Evolutionary conservation across 2,329 filamentous ascomycete species (phyloP), one percentile per base, ranked within the genome.

Genomic region (Neonectria magnoliae): DNA sequence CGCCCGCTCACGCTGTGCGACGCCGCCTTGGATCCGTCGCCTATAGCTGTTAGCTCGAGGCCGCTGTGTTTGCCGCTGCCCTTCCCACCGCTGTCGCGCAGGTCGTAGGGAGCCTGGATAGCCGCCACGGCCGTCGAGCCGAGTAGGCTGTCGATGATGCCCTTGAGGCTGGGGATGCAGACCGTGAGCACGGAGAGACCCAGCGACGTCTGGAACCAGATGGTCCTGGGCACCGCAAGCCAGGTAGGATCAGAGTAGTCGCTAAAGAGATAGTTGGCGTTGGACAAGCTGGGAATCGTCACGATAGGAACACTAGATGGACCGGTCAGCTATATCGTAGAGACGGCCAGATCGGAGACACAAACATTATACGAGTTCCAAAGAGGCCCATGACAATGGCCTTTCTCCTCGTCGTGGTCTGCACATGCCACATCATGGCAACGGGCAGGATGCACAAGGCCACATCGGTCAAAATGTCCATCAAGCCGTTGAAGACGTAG

Each of bases 341-440:
- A 13, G 9, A 3, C 14, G 10, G 2, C 10, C 2, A 8, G 36
- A 10, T 5, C 6, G 22, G 29, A 13, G n/a, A 44, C 2, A 67
- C 64, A 29, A 42, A 68, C 67, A 73, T 62, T 11, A 73, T 51
- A 22, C 71, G 68, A 16, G 64, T 68, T n/a, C 70, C 62, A 31
- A 73, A 73, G 0, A 73, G 41, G 7, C 56, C 54, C 57, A 69
- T 66, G 38, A 73, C 68, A 18, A 73, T 66, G 1, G 47, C 0
- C 27, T 73, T 73, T 41, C 71, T 64, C 16, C 60, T 55, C 1
- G 51, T n/a, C 1, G 67, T 66, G 9, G 71, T 73, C 14, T 73
- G 69, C 2, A 73, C 71, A 0, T 68, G 53, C 71, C 71, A 73
- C 71, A 73, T 73, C 71, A 73, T 73, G 5, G 66, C 68, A 0